phyloP scores from a whole-genome alignment of 768 basidiomycete genomes.

The Podaxis rugospora region DNA sequence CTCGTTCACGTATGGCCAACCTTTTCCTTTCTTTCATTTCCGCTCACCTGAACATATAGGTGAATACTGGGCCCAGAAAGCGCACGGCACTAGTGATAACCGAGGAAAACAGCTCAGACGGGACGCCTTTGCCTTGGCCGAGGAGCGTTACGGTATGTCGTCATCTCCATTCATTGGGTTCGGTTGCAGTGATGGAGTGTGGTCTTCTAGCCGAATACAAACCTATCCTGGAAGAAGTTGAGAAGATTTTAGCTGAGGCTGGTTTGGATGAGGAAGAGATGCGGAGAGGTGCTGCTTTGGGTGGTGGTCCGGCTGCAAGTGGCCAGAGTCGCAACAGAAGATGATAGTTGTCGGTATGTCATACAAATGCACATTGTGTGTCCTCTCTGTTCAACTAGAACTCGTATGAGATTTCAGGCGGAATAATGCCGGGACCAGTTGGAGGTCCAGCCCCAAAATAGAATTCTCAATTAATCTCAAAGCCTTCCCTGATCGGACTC shows the following conservation, averaged over 20 bases:
- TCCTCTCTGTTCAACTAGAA: neutral
- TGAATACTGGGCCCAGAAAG: constrained; percentile 79
- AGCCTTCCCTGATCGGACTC: constrained; percentile 1
- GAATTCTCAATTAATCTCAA: neutral
- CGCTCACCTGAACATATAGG: constrained; percentile 31
- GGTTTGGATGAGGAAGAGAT: constrained; percentile 85
- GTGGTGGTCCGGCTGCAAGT: constrained; percentile 26
- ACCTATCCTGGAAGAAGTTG: constrained; percentile 77
- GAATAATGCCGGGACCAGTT: neutral
- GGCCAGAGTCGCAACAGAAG: constrained; percentile 52
- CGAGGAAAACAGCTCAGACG: constrained; percentile 75
- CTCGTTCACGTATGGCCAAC: constrained; percentile 59
- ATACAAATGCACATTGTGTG: neutral
- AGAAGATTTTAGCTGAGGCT: constrained; percentile 78
- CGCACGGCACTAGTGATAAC: constrained; percentile 51
- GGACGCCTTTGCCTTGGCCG: constrained; percentile 74
- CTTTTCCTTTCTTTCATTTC: neutral
- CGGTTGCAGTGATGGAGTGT: neutral
- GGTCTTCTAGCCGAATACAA: constrained; percentile 62
- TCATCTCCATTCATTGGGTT: neutral
- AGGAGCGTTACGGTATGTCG: constrained; percentile 64
- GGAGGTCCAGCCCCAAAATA: neutral
- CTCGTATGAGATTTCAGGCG: neutral
- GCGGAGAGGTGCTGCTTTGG: constrained; percentile 48
- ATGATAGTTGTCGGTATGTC: constrained; percentile 14